These are phyloP conservation scores for Strigomonas culicis DNA, from an alignment of 208 protist species.

Conservation along the genomic window DNA sequence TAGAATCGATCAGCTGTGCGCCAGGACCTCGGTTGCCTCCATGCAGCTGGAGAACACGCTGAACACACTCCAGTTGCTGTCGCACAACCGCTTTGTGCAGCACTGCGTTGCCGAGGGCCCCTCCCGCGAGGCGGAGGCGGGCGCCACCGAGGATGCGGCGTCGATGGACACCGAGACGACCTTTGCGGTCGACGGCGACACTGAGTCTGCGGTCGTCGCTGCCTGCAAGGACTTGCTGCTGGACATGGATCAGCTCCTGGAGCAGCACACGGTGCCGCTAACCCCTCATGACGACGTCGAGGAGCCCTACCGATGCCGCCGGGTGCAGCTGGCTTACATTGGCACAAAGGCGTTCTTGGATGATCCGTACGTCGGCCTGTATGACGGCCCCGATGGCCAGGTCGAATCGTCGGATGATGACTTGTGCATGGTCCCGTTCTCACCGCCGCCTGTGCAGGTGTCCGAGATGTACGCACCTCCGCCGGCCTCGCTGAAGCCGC, in stretches of 20 bases:
- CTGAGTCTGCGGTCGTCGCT: neutral
- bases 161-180: neutral
- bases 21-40: constrained; percentile 25
- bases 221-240: constrained; percentile 9
- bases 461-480: neutral
- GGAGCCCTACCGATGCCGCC: constrained; percentile 30
- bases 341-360: constrained; percentile 44
- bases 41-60: constrained; percentile 47
- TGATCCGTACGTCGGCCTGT: constrained; percentile 45
- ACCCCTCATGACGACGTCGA: constrained; percentile 22
- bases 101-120: constrained; percentile 51
- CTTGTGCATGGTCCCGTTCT: neutral
- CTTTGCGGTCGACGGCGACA: neutral
- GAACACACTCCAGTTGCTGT: constrained; percentile 52
- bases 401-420: constrained; percentile 5
- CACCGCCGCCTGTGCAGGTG: neutral
- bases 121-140: neutral
- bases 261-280: constrained; percentile 1
- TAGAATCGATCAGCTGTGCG: constrained; percentile 30
- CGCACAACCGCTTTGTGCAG: constrained; percentile 75
- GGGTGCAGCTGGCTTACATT: constrained; percentile 39
- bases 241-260: constrained; percentile 10
- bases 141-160: neutral
- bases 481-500: neutral
- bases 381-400: constrained; percentile 5